A percentile compares a stretch with the other conserved stretches of the same genome.
phyloP scores from a whole-genome alignment of 495 filamentous ascomycete species.

The Penicillium waksmanii region DNA sequence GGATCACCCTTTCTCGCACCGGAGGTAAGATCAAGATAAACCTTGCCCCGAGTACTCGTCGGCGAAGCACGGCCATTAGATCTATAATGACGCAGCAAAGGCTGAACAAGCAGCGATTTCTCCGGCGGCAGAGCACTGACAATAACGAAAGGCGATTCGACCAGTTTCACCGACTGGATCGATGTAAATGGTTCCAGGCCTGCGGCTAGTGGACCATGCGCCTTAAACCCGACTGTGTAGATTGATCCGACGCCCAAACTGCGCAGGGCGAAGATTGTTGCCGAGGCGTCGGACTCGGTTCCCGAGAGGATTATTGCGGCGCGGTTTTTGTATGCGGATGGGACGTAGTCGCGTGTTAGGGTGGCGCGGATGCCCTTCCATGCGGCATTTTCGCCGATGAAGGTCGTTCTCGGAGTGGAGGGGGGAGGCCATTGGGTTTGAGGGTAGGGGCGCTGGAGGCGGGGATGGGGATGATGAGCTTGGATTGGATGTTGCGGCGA shows the following conservation, averaged over 20 bases:
- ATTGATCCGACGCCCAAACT: constrained; percentile 76
- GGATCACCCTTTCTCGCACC: constrained; percentile 71
- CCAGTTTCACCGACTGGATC: constrained; percentile 74
- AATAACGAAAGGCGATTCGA: constrained; percentile 77
- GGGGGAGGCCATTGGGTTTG: no score
- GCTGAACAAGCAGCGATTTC: constrained; percentile 78
- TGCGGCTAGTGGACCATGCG: constrained; percentile 61
- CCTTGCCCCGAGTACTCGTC: constrained; percentile 63
- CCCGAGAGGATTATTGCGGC: constrained; percentile 74
- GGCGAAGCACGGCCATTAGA: constrained; percentile 47
- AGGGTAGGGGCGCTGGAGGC: no score
- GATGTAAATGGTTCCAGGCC: constrained; percentile 78
- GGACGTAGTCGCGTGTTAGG: constrained; percentile 77
- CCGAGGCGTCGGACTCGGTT: constrained; percentile 69
- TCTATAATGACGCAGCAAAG: constrained; percentile 69
- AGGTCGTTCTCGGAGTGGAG: constrained; percentile 35
- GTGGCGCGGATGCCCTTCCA: constrained; percentile 86
- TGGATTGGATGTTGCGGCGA: constrained; percentile 55
- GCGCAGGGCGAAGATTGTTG: constrained; percentile 74
- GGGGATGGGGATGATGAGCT: no score
- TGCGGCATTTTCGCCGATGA: constrained; percentile 76
- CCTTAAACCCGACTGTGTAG: constrained; percentile 82
- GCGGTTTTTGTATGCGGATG: constrained; percentile 74
- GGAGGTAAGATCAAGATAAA: constrained; percentile 78
- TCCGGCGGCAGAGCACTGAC: constrained; percentile 77